A percentile compares a stretch with the other conserved stretches of the same genome.
Evolutionary conservation across 345 rosid species (phyloP).

Genomic region (Rhizophora mangle): DNA sequence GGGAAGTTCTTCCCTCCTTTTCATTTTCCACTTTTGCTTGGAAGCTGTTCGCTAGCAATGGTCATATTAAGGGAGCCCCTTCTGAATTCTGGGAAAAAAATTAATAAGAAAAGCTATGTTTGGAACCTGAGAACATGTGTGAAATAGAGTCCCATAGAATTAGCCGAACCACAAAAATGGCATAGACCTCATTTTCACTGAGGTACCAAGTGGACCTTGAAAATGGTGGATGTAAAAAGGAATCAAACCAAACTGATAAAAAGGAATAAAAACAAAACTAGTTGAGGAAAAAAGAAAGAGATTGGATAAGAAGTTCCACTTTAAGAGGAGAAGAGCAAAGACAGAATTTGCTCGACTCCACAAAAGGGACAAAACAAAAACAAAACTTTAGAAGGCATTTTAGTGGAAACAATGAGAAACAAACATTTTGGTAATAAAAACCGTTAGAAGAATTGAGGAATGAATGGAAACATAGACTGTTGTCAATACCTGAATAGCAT

Average conservation of each 20-base stretch:
- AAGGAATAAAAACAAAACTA: not conserved
- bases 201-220: not conserved
- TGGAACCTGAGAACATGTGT: too few relatives aligned
- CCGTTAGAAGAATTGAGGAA: not conserved
- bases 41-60: too few relatives aligned
- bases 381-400: too few relatives aligned
- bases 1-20: not conserved
- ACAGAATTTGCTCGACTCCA: too few relatives aligned
- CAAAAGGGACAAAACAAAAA: too few relatives aligned
- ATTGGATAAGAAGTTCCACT: not conserved
- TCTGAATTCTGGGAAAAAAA: not conserved
- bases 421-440: not conserved
- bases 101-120: too few relatives aligned
- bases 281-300: not conserved
- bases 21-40: too few relatives aligned
- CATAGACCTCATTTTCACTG: too few relatives aligned
- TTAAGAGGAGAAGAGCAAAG: too few relatives aligned
- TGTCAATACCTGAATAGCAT: constrained; percentile 61
- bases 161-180: too few relatives aligned
- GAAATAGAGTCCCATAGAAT: too few relatives aligned
- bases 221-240: not conserved
- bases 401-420: not conserved
- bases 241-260: not conserved
- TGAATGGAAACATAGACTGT: not conserved
- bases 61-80: not conserved